Percentiles rank a stretch among this genome's conserved stretches.
Evolutionary conservation across 2,329 filamentous ascomycete species (phyloP).

Genomic region (Diaporthe citrichinensis): DNA sequence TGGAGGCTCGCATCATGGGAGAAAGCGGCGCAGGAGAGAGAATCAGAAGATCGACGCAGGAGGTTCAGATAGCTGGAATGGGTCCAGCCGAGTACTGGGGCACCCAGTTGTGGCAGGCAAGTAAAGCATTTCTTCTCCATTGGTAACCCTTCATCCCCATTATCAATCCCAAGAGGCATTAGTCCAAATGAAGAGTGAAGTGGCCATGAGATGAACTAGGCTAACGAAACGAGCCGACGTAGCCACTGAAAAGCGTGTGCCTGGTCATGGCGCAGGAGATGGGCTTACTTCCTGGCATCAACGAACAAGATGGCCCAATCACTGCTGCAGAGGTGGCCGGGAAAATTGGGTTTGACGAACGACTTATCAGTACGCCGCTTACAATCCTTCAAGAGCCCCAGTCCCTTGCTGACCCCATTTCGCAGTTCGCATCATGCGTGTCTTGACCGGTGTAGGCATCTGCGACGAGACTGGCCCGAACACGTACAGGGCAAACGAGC

Average conservation of each 20-base stretch:
- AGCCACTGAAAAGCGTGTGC: constrained; percentile 16
- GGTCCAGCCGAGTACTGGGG: constrained; percentile 13
- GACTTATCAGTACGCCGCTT: constrained; percentile 1
- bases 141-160: neutral
- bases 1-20: neutral
- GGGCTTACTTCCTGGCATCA: neutral
- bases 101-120: constrained; percentile 9
- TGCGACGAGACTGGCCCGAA: constrained; percentile 2
- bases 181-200: neutral
- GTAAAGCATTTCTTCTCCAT: neutral
- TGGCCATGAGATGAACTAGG: neutral
- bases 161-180: neutral
- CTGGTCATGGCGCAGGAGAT: constrained; percentile 9
- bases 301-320: neutral
- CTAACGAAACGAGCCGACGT: neutral
- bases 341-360: neutral
- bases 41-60: constrained; percentile 7
- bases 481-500: constrained; percentile 5
- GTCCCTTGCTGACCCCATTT: neutral
- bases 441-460: constrained; percentile 11
- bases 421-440: constrained; percentile 4
- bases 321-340: constrained; percentile 2
- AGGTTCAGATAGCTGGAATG: neutral
- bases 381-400: neutral
- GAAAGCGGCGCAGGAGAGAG: neutral